Base-by-base conservation (phyloP, 257 asterid species). In the Solanum peruvianum region DNA sequence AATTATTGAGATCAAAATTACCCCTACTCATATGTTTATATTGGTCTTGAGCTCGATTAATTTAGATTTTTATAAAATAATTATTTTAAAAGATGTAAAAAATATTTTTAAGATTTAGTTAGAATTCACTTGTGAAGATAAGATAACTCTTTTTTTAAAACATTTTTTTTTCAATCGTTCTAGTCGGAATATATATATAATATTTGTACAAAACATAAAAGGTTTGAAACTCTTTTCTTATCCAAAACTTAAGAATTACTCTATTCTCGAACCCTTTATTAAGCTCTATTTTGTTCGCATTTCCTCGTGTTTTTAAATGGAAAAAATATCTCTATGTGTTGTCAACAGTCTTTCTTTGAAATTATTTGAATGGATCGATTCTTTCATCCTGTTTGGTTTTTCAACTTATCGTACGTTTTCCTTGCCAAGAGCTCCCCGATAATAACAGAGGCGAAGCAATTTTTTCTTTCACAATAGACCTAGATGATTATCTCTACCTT, bases 161-260 rank as follows among this genome's bases (percentile, higher is more conserved):
- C 1, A 0, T 0, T 16, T 1, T 52, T 52, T 52, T 52, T 3
- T 52, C 10, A 52, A 16, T 52, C 0, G 7, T 52, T 1, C 3
- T 52, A 0, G 4, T 0, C 4, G 0, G 0, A 52, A 16, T 1
- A 6, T 52, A 10, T 52, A 49, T 16, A 9, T 11, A 42, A 2
- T 1, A 42, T 49, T 49, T 16, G 60, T 49, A 15, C 9, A 52
- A 3, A 52, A 3, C 10, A 52, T 52, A 52, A 52, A 16, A 52
- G 2, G 1, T 21, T 16, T 2, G 9, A 6, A 52, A 16, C 23
- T 52, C 1, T 49, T 49, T 49, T 49, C 60, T 49, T 49, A 49
- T 16, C 1, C 1, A 3, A 16, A 52, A 16, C 0, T 52, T 52
- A 2, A 52, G 62, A 52, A 52, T 52, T 52, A 52, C 9, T 52